Percentiles rank a stretch among this genome's conserved stretches.
These are phyloP conservation scores for Adiantum capillusveneris DNA, from an alignment of 75 land plant species.

Conservation along the genomic window DNA sequence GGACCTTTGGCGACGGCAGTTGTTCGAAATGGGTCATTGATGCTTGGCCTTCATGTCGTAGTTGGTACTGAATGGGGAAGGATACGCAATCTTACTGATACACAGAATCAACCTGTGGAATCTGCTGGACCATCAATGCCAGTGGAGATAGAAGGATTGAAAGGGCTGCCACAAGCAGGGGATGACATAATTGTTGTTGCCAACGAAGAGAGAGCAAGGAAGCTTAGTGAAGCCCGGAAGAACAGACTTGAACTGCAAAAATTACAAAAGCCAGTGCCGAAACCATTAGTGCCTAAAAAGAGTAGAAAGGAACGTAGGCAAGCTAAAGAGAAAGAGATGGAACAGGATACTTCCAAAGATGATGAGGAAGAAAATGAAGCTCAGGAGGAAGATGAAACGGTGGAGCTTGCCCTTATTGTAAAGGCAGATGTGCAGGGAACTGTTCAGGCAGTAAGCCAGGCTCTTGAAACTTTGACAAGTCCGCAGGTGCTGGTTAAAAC, in stretches of 20 bases:
- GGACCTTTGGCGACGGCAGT: slow-evolving; percentile 93
- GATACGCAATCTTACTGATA: slow-evolving; percentile 72
- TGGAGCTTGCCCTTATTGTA: slow-evolving; percentile 68
- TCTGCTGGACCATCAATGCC: slow-evolving; percentile 74
- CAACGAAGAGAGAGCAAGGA: slow-evolving; percentile 89
- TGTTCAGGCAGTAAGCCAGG: slow-evolving; percentile 86
- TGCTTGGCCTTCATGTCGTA: slow-evolving; percentile 70
- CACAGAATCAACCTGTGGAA: slow-evolving; percentile 33
- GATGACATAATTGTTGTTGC: slow-evolving; percentile 82
- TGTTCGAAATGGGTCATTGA: slow-evolving; percentile 70
- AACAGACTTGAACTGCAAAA: slow-evolving; percentile 38
- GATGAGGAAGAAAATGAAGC: no score
- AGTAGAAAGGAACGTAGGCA: no score
- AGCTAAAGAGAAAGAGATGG: no score
- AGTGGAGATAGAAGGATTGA: slow-evolving; percentile 85
- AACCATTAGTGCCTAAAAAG: no score
- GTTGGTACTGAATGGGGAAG: slow-evolving; percentile 95
- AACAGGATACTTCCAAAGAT: slow-evolving; percentile 22
- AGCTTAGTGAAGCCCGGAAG: slow-evolving; percentile 78
- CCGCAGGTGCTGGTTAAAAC: slow-evolving; percentile 55
- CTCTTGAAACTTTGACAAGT: slow-evolving; percentile 71
- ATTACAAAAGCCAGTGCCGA: slow-evolving; percentile 1
- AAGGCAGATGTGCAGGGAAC: slow-evolving; percentile 99
- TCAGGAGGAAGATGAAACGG: slow-evolving; percentile 40
- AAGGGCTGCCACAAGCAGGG: slow-evolving; percentile 91